Evolutionary conservation across 371 early-diverging fungal species (phyloP), one percentile per base, ranked within the genome.

Genomic region (Syncephalastrum monosporum): DNA sequence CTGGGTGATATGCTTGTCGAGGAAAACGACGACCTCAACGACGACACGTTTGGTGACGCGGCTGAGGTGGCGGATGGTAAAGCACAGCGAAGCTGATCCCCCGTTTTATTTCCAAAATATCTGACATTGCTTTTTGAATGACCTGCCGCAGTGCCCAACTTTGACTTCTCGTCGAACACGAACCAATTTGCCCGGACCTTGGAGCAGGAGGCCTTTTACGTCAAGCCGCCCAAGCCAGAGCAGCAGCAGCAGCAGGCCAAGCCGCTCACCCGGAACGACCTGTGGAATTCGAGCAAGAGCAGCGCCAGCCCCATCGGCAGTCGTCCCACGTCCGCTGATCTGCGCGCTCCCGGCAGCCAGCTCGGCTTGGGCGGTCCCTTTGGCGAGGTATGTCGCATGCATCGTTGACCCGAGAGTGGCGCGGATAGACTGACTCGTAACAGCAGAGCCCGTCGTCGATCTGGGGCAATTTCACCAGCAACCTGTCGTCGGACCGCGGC

Each of bases 31-130:
- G 87, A 85, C 54, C 76, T 85, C 50, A 94, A 95, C 61, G 90
- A 88, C 63, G 88, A 92, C 64, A 95, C 96, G 0, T 94, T 95
- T 82, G 92, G 90, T 21, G 88, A 72, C 8, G 75, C 67, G 27
- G 72, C 73, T 38, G 88, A 72, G 7, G 75, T 67, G 27, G 72
- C 73, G 27, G 63, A 79, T 50, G 82, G 86, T 78, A 77, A 70
- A 33, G 38, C 38, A 10, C 3, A 33, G 8, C 0, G 4, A 5
- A 33, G 38, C 38, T 29, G 7, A 10, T 33, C 10, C 10, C 10
- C 10, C 10, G 12, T 33, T 33, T 8, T 33, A 8, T 33, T 33
- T 33, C 2, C 12, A 15, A 4, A 8, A 33, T 38, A 13, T 41
- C 23, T 16, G 54, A 19, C 47, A 47, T 43, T 70, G 27, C 27